A percentile compares a stretch with the other conserved stretches of the same genome.
phyloP scores from a whole-genome alignment of 495 filamentous ascomycete species.

The Pseudoneurospora amorphoporcata region DNA sequence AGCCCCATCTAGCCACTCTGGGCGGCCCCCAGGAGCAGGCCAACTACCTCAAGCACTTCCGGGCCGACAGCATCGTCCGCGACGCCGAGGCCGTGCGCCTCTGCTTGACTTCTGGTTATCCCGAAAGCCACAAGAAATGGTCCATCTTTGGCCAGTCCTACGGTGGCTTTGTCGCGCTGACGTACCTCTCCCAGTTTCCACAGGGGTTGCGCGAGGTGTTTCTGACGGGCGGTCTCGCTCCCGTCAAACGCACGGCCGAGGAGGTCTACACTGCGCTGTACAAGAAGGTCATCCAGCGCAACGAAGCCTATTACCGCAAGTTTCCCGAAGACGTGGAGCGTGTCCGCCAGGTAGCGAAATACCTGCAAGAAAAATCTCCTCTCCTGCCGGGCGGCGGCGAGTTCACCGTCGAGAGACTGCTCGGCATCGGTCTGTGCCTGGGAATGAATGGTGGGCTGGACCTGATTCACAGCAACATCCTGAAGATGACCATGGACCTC shows the following conservation, averaged over 20 bases:
- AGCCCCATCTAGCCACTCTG: slow-evolving; percentile 52
- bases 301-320: slow-evolving; percentile 71
- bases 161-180: slow-evolving; percentile 74
- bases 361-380: slow-evolving; percentile 47
- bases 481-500: slow-evolving; percentile 58
- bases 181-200: slow-evolving; percentile 73
- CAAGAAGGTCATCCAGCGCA: slow-evolving; percentile 51
- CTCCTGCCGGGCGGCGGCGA: slow-evolving; percentile 53
- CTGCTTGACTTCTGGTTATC: slow-evolving; percentile 58
- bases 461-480: slow-evolving; percentile 56
- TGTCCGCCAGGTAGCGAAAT: slow-evolving; percentile 54
- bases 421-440: slow-evolving; percentile 65
- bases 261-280: slow-evolving; percentile 65
- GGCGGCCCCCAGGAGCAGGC: slow-evolving; percentile 58
- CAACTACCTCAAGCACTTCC: slow-evolving; percentile 73
- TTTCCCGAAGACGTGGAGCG: slow-evolving; percentile 71
- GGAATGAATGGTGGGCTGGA: slow-evolving; percentile 70
- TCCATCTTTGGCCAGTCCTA: slow-evolving; percentile 79
- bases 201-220: slow-evolving; percentile 74
- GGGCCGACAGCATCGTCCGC: slow-evolving; percentile 79
- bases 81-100: slow-evolving; percentile 81
- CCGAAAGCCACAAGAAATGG: slow-evolving; percentile 68
- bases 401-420: slow-evolving; percentile 59
- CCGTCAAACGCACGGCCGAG: slow-evolving; percentile 59
- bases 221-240: slow-evolving; percentile 70